Evolutionary conservation across 1,284 basidiomycete species (phyloP).

Genomic region (Boletus mariae): DNA sequence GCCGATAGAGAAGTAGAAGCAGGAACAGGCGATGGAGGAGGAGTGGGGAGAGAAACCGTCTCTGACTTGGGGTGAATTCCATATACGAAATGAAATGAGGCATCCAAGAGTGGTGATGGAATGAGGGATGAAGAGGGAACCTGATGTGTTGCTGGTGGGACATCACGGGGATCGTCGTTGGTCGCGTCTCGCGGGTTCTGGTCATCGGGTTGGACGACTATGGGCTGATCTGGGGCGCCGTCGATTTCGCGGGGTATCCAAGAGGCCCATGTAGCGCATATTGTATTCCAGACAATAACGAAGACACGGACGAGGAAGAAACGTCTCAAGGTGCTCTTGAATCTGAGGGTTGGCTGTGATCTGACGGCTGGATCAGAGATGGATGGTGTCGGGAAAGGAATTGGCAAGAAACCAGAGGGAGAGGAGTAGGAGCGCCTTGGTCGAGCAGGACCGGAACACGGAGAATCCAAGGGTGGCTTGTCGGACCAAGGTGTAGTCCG

Average conservation of each 20-base stretch:
- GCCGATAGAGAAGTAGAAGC: constrained; percentile 14
- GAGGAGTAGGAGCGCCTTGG: constrained; percentile 43
- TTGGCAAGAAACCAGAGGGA: constrained; percentile 34
- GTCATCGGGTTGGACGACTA: constrained; percentile 17
- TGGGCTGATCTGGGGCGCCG: constrained; percentile 11
- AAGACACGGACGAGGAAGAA: constrained; percentile 53
- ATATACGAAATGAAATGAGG: constrained; percentile 1
- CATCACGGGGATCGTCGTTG: constrained; percentile 35
- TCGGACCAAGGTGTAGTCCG: constrained; percentile 58
- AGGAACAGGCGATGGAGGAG: constrained; percentile 22
- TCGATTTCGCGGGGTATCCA: constrained; percentile 34
- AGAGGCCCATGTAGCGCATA: constrained; percentile 46
- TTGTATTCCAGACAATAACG: constrained; percentile 48
- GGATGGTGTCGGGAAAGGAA: constrained; percentile 30
- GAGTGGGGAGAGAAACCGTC: constrained; percentile 20
- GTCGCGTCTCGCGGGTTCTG: constrained; percentile 36
- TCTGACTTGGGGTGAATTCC: constrained; percentile 12
- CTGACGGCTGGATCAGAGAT: constrained; percentile 27
- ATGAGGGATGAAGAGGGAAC: constrained; percentile 2
- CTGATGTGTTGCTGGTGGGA: constrained; percentile 15
- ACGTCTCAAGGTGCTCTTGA: constrained; percentile 40
- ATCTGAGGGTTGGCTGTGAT: constrained; percentile 25
- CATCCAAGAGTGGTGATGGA: constrained; percentile 8
- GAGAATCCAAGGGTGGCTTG: constrained; percentile 42
- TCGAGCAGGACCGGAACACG: constrained; percentile 21